Conservation (phyloP, 768 basidiomycete genomes). For the Mycena filopes region DNA sequence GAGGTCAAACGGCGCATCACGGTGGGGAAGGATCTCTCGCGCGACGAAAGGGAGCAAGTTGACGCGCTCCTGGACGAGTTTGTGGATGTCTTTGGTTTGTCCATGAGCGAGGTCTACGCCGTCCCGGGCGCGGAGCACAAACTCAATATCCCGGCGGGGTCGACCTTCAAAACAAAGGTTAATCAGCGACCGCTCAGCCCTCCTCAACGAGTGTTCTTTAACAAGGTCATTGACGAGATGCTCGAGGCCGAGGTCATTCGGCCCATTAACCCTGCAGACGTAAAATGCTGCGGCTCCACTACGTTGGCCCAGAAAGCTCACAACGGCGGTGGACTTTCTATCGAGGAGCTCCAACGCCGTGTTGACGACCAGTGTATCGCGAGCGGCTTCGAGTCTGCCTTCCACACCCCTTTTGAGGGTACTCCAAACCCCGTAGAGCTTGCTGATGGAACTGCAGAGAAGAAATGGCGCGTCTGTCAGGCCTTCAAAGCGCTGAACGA, state of each 20-base stretch:
- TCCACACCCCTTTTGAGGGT: conserved; percentile 19
- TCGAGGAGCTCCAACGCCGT: conserved; percentile 25
- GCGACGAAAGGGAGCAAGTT: not conserved
- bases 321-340: conserved; percentile 4
- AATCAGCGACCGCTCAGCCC: conserved; percentile 37
- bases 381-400: not conserved
- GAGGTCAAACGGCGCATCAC: conserved; percentile 18
- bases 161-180: conserved; percentile 24
- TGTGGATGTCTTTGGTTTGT: conserved; percentile 53
- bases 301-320: conserved; percentile 34
- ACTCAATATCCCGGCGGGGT: conserved; percentile 28
- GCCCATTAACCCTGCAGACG: conserved; percentile 23
- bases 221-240: conserved; percentile 38
- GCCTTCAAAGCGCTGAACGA: conserved; percentile 50
- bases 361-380: conserved; percentile 29
- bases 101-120: conserved; percentile 41
- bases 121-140: conserved; percentile 35
- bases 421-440: conserved; percentile 30
- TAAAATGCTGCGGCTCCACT: conserved; percentile 26
- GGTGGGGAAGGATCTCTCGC: conserved; percentile 8
- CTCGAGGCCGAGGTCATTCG: conserved; percentile 27
- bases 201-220: conserved; percentile 34
- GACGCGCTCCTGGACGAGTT: conserved; percentile 37
- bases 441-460: conserved; percentile 1
- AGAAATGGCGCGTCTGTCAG: conserved; percentile 54